A percentile compares a stretch with the other conserved stretches of the same genome.
These are phyloP conservation scores for Picea glauca DNA, from an alignment of 75 land plant species.

Conservation along the genomic window DNA sequence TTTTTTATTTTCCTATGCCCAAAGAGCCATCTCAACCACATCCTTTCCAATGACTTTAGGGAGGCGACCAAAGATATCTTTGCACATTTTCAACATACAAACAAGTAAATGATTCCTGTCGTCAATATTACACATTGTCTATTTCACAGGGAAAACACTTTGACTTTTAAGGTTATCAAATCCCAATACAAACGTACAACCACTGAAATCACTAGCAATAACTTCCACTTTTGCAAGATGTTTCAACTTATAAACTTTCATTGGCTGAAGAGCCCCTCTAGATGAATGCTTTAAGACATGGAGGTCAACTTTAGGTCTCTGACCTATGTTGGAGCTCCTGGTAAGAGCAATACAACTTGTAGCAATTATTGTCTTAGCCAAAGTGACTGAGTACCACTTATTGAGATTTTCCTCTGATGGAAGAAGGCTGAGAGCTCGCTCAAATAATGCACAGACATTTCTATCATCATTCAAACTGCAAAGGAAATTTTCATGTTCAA, in stretches of 20 bases:
- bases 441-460: constrained; percentile 95
- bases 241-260: too few relatives aligned
- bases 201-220: too few relatives aligned
- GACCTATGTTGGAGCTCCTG: too few relatives aligned
- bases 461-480: constrained; percentile 96
- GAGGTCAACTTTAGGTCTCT: too few relatives aligned
- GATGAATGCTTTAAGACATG: too few relatives aligned
- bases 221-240: too few relatives aligned
- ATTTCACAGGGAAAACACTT: constrained; percentile 93
- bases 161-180: constrained; percentile 97
- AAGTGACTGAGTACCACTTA: too few relatives aligned
- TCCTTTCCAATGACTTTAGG: constrained; percentile 99
- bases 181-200: too few relatives aligned
- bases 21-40: constrained; percentile 99
- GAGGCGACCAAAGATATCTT: constrained; percentile 78
- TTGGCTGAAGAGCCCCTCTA: too few relatives aligned
- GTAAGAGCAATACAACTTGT: too few relatives aligned
- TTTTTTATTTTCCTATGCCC: constrained; percentile 92
- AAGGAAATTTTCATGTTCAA: constrained; percentile 95
- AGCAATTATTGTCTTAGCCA: too few relatives aligned
- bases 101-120: constrained; percentile 92
- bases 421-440: constrained; percentile 82
- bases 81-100: constrained; percentile 81
- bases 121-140: constrained; percentile 95
- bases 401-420: constrained; percentile 55